Evolutionary conservation across 2,329 filamentous ascomycete genomes (phyloP), one percentile per base, ranked within the genome.

Genomic region (Pezicula rhizophila): DNA sequence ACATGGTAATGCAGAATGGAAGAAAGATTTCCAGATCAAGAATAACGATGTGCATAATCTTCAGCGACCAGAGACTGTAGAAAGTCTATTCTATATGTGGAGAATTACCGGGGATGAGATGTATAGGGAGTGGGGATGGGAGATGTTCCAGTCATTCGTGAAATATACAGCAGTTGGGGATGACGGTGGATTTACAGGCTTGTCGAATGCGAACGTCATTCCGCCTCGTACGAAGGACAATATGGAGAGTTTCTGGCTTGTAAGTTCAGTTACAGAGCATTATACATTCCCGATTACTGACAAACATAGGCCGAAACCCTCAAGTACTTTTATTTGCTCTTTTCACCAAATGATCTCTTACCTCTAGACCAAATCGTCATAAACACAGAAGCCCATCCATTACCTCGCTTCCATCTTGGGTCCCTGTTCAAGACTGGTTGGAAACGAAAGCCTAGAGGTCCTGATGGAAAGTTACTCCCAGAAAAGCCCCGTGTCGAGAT

Each of bases 181-280:
- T 35, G 82, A 82, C 34, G 83, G 83, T 35, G 90, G 90, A 0
- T 97, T 95, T 64, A 89, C 88, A 1, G 91, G 86, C 56, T 74
- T 97, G 52, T 76, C 76, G 15, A 81, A 95, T 63, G 91, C 90
- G 23, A 83, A 85, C 56, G 68, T 70, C 5, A 69, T 93, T 8
- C 90, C 91, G 17, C 82, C 89, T 0, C 67, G 73, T 12, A 72
- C 74, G 41, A 77, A 82, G 52, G 92, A 99, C 68, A 97, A 97
- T 60, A 96, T 99, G 92, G 93, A 99, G 71, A 95, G 89, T 65
- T 97, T 97, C 71, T 99, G 93, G 93, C 79, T 99, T 74, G 86
- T 89, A 70, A 71, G 85, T 73, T 45, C 35, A 14, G 18, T 37
- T 12, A 38, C 3, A 38, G 35, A 38, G 18, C 14, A 15, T 15